Evolutionary conservation across 179 eudicot genomes (phyloP).

Genomic region (Gypsophila paniculata): DNA sequence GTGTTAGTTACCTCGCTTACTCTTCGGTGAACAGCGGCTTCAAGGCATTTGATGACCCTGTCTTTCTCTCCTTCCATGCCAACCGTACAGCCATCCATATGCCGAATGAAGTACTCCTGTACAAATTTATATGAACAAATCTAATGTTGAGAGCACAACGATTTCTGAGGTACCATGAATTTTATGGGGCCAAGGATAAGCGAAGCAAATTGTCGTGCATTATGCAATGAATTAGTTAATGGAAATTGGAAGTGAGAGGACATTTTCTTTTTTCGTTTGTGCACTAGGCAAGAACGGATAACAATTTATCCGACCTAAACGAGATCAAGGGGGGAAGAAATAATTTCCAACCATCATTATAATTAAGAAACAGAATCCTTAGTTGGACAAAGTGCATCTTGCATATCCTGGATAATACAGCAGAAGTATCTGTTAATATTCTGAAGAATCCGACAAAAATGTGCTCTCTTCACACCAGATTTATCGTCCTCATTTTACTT

Average conservation of each 20-base stretch:
- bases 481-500: no score
- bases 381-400: constrained; percentile 33
- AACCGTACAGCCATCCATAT: constrained; percentile 54
- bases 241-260: not conserved
- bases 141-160: not conserved
- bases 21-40: constrained; percentile 67
- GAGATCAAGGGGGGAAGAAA: constrained; percentile 19
- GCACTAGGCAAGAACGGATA: not conserved
- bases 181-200: constrained; percentile 3
- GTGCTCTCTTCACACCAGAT: no score
- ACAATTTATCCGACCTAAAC: constrained; percentile 5
- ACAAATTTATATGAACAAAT: constrained; percentile 16
- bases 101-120: constrained; percentile 69
- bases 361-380: constrained; percentile 32
- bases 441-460: constrained; percentile 1
- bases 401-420: constrained; percentile 33
- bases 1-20: constrained; percentile 43
- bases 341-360: constrained; percentile 29
- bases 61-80: constrained; percentile 54
- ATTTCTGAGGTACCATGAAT: not conserved
- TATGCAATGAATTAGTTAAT: not conserved
- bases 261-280: not conserved
- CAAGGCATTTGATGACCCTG: constrained; percentile 60
- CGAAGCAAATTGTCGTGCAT: constrained; percentile 1
- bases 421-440: constrained; percentile 30